Evolutionary conservation across 2,329 filamentous ascomycete genomes (phyloP).

Genomic region (Ophiostoma triangulosporum): DNA sequence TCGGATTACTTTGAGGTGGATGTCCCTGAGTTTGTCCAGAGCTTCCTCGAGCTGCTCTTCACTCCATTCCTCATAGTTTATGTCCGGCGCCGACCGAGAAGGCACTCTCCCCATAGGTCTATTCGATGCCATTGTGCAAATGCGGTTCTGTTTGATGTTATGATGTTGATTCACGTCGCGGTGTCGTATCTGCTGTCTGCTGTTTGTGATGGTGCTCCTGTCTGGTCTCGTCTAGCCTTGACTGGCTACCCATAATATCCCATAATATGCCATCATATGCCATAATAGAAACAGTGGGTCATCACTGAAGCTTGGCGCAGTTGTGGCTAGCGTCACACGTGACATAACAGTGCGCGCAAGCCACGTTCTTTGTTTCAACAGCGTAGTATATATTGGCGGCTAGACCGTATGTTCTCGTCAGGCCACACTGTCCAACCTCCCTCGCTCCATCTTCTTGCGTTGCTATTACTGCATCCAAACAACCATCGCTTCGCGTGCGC

Average conservation of each 20-base stretch:
- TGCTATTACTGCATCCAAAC: not conserved
- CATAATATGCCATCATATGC: too few relatives aligned
- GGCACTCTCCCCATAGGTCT: not conserved
- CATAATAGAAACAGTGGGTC: not conserved
- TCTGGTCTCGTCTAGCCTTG: too few relatives aligned
- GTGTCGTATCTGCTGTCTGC: not conserved
- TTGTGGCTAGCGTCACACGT: slow-evolving; percentile 7
- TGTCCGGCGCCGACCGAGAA: not conserved
- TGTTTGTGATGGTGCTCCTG: not conserved
- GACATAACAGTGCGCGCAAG: slow-evolving; percentile 1
- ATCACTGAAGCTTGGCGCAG: not conserved
- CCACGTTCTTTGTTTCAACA: not conserved
- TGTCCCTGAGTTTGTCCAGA: slow-evolving; percentile 36
- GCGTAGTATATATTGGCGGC: slow-evolving; percentile 1
- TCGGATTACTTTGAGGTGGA: slow-evolving; percentile 37
- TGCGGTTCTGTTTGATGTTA: not conserved
- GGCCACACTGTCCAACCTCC: slow-evolving; percentile 16
- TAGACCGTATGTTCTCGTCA: slow-evolving; percentile 13
- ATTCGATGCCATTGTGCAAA: slow-evolving; percentile 10
- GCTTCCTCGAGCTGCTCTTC: slow-evolving; percentile 37
- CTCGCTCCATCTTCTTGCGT: not conserved
- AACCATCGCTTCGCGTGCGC: not conserved
- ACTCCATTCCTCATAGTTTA: slow-evolving; percentile 25
- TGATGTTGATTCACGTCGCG: not conserved
- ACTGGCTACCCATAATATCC: too few relatives aligned